Evolutionary conservation across 2,329 filamentous ascomycete genomes (phyloP), one percentile per base, ranked within the genome.

Genomic region (Ophiocordyceps camponoti-floridani): DNA sequence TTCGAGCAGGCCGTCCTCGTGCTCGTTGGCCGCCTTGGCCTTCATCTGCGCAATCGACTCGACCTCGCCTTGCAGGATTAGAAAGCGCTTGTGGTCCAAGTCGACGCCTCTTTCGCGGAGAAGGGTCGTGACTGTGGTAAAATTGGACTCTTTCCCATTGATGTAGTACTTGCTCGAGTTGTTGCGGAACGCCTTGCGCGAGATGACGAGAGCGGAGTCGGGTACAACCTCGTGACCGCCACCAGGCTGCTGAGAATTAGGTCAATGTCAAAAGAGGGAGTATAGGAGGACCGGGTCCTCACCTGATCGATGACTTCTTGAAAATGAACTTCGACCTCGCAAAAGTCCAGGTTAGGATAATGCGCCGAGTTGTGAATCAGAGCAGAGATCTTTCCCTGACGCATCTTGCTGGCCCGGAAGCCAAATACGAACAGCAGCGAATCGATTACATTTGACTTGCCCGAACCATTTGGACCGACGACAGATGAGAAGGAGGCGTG

Each of bases 1-100:
- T 61, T 98, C 91, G 16, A 98, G 71, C 4, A 98, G 73, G 12
- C 91, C 91, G 55, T 98, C 91, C 48, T 98, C 91, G 56, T 96
- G 89, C 60, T 98, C 91, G 53, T 85, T 89, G 40, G 75, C 80
- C 4, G 93, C 91, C 62, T 98, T 98, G 16, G 93, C 73, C 63
- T 98, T 98, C 91, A 98, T 98, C 63, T 96, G 91, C 7, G 91
- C 89, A 58, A 98, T 98, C 0, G 89, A 95, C 61, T 98, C 91
- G 47, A 98, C 91, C 60, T 98, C 91, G 56, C 91, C 91, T 62
- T 98, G 91, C 11, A 98, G 68, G 56, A 98, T 98, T 45, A 98
- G 67, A 65, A 98, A 98, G 48, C 91, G 84, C 65, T 98, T 98
- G 66, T 98, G 91, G 56, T 98, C 91, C 19, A 98, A 71, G 64